Conservation (phyloP, 164 flowering plant species). For the Nelumbo lutea region DNA sequence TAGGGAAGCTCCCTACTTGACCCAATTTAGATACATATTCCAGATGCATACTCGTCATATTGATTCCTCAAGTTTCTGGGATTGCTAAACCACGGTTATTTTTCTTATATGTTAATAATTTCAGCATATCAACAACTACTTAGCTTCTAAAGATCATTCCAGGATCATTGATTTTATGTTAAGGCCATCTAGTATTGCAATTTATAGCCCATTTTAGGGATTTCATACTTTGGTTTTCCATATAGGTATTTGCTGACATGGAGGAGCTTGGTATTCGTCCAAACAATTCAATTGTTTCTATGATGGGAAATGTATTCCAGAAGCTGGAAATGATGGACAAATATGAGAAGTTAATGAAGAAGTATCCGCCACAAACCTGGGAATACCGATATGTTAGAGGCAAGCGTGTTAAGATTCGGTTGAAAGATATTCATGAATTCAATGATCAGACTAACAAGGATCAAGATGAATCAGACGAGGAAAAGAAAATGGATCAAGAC, state of each 20-base stretch:
- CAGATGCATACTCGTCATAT: no score
- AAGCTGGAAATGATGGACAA: conserved; percentile 81
- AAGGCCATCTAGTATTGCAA: no score
- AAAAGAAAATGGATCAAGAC: not conserved
- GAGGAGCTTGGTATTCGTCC: conserved; percentile 86
- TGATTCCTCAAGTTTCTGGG: no score
- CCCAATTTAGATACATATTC: no score
- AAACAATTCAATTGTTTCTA: conserved; percentile 43
- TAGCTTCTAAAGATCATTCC: no score
- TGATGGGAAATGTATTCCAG: conserved; percentile 72
- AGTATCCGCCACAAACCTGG: conserved; percentile 87
- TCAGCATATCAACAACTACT: no score
- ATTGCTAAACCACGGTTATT: no score
- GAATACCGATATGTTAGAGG: conserved; percentile 74
- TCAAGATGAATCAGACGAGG: conserved; percentile 6
- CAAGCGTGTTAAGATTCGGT: conserved; percentile 57
- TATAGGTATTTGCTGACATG: conserved; percentile 91
- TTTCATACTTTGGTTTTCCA: not conserved
- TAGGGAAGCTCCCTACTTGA: no score
- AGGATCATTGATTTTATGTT: no score
- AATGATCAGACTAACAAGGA: conserved; percentile 11
- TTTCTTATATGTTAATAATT: no score
- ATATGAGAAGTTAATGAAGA: conserved; percentile 54
- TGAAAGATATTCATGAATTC: conserved; percentile 20
- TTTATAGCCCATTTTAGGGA: not conserved